Evolutionary conservation across 306 rosid species (phyloP), one percentile per base, ranked within the genome.

Genomic region (Lathyrus sativus): DNA sequence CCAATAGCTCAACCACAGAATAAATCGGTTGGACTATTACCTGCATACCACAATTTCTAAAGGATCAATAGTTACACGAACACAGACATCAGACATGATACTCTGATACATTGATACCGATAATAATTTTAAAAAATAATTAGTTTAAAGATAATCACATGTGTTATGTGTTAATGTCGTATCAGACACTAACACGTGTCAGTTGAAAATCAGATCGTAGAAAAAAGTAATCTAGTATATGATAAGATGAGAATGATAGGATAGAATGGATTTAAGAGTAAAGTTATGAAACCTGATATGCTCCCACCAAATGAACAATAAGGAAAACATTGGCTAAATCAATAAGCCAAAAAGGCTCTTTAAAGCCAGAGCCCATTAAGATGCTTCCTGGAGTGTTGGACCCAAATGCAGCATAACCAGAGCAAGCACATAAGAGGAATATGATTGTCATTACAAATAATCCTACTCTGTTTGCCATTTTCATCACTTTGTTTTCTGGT

Each of bases 321-420:
- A 87, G 84, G 62, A 84, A 79, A 51, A 81, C 51, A 58, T 89
- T 87, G 64, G 82, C 91, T 17, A 80, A 17, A 62, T 78, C 74
- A 50, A 89, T 19, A n/a, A 85, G 78, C 91, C 92, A 89, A 51
- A 73, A 81, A 10, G 89, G 81, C 37, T 81, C 71, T 18, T 71
- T 76, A 70, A 73, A 81, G 9, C 89, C 92, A 55, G 86, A 81
- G 29, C 89, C 84, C 57, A 83, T 70, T n/a, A 89, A 67, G 19
- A 85, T 78, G 71, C 76, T 85, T 15, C 88, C 85, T 3, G 85
- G 87, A 7, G 93, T 74, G 6, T 43, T 57, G 41, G 81, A 44
- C 0, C 96, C 91, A 45, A 87, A 89, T 15, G 91, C 85, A 43
- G 86, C 92, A 59, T 83, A 83, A 13, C 87, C 93, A 57, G 80